A percentile compares a stretch with the other conserved stretches of the same genome.
Conservation (phyloP, 2,329 filamentous ascomycete genomes). For the Cyclaneusma minus region DNA sequence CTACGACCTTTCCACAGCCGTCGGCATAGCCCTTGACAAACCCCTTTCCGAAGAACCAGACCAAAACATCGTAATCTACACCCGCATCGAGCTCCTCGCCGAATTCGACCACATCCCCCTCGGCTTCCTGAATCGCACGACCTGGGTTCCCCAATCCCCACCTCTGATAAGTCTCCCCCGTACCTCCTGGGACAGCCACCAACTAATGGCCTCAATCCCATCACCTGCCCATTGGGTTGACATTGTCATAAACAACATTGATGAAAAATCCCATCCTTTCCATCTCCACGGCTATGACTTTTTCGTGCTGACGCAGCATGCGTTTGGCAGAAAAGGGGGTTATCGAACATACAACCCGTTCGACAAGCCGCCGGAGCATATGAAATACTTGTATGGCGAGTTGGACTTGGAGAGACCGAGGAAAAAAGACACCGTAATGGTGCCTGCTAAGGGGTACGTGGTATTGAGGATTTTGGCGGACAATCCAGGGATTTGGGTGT, state of each 20-base stretch:
- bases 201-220: conserved; percentile 23
- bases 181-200: conserved; percentile 22
- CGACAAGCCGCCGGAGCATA: conserved; percentile 5
- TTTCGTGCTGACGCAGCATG: conserved; percentile 7
- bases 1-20: conserved; percentile 12
- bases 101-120: conserved; percentile 25
- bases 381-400: conserved; percentile 2
- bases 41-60: conserved; percentile 17
- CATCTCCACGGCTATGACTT: conserved; percentile 23
- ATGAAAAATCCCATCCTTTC: conserved; percentile 32
- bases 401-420: no score
- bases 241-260: conserved; percentile 32
- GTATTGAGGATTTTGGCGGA: conserved; percentile 20
- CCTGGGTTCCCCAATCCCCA: conserved; percentile 23
- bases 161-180: conserved; percentile 21
- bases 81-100: conserved; percentile 27
- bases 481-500: conserved; percentile 22
- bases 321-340: conserved; percentile 3
- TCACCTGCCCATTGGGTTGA: conserved; percentile 24
- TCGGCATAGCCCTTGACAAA: background rate
- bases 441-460: conserved; percentile 21
- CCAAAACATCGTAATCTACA: conserved; percentile 28
- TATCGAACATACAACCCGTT: conserved; percentile 20
- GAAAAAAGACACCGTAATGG: conserved; percentile 20
- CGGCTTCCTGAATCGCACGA: conserved; percentile 31